Percentiles rank a stretch among this genome's conserved stretches.
Conservation (phyloP, 2,329 filamentous ascomycete genomes). For the Claviceps sp. region DNA sequence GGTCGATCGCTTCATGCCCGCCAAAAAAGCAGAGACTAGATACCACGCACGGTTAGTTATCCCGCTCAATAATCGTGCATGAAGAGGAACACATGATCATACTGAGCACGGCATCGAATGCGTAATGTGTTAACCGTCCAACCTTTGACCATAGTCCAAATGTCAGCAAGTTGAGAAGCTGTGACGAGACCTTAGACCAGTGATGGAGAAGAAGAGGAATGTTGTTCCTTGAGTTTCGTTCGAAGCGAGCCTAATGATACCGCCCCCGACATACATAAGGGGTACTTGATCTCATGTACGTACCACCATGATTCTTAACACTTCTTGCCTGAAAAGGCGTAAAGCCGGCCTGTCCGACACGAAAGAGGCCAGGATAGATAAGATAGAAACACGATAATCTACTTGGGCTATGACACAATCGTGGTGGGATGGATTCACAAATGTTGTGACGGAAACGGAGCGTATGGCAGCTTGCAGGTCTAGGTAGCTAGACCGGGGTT, state of each 20-base stretch:
- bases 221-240: background rate
- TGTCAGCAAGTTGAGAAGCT: constrained; percentile 55
- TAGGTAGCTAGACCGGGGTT: too few relatives aligned
- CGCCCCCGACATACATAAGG: background rate
- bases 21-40: constrained; percentile 85
- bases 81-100: constrained; percentile 24
- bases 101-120: constrained; percentile 90
- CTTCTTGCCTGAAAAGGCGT: background rate
- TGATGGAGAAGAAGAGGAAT: constrained; percentile 1
- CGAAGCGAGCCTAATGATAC: background rate
- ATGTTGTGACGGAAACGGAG: background rate
- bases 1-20: constrained; percentile 93
- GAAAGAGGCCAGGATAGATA: background rate
- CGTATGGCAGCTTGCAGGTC: too few relatives aligned
- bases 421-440: background rate
- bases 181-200: constrained; percentile 23
- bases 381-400: background rate
- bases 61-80: background rate
- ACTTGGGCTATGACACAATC: background rate
- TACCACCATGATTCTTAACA: constrained; percentile 20
- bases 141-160: constrained; percentile 65
- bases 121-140: constrained; percentile 85
- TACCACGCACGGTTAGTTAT: background rate
- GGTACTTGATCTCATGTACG: constrained; percentile 6
- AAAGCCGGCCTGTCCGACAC: background rate